Percentiles rank a stretch among this genome's conserved stretches.
phyloP scores from a whole-genome alignment of 208 protist genomes.

The Leishmania gerbilli region DNA sequence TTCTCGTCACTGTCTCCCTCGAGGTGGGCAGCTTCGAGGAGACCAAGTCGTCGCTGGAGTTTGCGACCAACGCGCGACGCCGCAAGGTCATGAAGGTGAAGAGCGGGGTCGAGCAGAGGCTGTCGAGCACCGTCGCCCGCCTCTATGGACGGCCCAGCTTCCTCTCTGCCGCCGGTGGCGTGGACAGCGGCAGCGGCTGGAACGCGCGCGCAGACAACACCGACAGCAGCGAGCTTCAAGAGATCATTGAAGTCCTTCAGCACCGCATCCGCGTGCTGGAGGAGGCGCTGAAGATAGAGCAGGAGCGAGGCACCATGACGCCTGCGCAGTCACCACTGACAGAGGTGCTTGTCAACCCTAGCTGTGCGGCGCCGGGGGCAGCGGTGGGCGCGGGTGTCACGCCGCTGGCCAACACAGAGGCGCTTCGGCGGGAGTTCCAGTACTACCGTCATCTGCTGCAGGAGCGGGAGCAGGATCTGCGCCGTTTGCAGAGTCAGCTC shows the following conservation, averaged over 20 bases:
- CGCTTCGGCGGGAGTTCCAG: constrained; percentile 15
- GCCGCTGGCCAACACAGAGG: neutral
- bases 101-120: constrained; percentile 22
- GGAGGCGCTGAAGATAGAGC: constrained; percentile 19
- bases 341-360: neutral
- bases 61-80: constrained; percentile 55
- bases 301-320: constrained; percentile 14
- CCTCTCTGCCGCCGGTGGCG: neutral
- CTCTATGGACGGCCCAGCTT: neutral
- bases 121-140: constrained; percentile 9
- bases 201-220: neutral
- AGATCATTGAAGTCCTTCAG: constrained; percentile 17
- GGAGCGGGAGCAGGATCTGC: constrained; percentile 25
- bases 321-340: neutral
- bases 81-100: constrained; percentile 55
- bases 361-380: neutral
- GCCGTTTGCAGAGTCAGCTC: neutral
- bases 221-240: constrained; percentile 16
- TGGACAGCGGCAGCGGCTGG: neutral
- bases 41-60: constrained; percentile 75
- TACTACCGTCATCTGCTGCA: constrained; percentile 26
- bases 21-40: constrained; percentile 60
- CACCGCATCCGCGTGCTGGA: constrained; percentile 24
- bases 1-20: constrained; percentile 73
- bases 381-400: neutral